Evolutionary conservation across 2,329 filamentous ascomycete species (phyloP).

Genomic region (Dothideomycetes sp.): DNA sequence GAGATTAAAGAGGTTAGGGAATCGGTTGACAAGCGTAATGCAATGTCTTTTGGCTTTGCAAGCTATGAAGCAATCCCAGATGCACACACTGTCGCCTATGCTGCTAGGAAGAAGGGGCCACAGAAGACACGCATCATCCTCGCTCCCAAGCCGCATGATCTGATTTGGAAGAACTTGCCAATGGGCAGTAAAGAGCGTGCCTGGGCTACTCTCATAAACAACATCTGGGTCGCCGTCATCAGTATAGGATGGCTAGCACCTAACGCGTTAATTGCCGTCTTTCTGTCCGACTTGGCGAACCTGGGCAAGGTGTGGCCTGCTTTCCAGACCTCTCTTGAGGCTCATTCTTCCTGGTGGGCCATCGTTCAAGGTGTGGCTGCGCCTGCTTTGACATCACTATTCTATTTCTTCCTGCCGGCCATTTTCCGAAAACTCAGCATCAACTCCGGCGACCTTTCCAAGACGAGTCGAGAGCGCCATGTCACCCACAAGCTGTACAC

Average conservation of each 20-base stretch:
- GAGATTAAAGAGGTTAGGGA: conserved; percentile 76
- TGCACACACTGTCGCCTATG: conserved; percentile 78
- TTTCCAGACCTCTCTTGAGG: conserved; percentile 56
- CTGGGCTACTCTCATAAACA: conserved; percentile 67
- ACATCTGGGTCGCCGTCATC: conserved; percentile 69
- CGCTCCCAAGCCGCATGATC: conserved; percentile 77
- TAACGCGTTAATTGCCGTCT: conserved; percentile 90
- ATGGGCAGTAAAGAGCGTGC: conserved; percentile 57
- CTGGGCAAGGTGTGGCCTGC: conserved; percentile 67
- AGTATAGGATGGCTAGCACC: conserved; percentile 82
- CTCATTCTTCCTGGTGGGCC: conserved; percentile 62
- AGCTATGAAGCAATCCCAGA: conserved; percentile 83
- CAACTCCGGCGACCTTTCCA: conserved; percentile 76
- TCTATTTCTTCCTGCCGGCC: conserved; percentile 80
- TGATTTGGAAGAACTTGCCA: conserved; percentile 92
- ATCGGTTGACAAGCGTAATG: conserved; percentile 74
- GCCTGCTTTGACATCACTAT: conserved; percentile 73
- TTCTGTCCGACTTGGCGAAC: conserved; percentile 76
- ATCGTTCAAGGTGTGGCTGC: conserved; percentile 86
- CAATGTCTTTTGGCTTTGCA: conserved; percentile 86
- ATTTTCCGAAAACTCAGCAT: conserved; percentile 83
- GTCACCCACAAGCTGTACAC: conserved; percentile 83
- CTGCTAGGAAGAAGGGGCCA: conserved; percentile 68
- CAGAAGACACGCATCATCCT: conserved; percentile 66
- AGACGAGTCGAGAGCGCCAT: conserved; percentile 83